These are phyloP conservation scores for Cyberlindnera meyerae DNA, from an alignment of 805 yeast species.

Conservation along the genomic window DNA sequence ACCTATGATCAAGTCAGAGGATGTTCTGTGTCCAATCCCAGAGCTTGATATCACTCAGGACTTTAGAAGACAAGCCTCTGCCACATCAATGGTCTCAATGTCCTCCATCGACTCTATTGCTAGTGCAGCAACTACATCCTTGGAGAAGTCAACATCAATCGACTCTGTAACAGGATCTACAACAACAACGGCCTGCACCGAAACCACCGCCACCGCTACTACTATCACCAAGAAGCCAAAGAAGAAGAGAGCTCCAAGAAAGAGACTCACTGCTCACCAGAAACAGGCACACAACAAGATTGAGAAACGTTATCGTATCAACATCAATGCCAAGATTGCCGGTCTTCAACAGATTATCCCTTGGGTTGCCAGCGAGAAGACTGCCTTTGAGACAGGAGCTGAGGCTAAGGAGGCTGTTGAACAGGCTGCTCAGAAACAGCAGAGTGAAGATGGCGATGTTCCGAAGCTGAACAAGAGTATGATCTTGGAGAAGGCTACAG, in stretches of 20 bases:
- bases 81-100: slow-evolving; percentile 13
- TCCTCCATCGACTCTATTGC: slow-evolving; percentile 4
- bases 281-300: slow-evolving; percentile 70
- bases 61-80: slow-evolving; percentile 10
- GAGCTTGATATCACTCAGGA: slow-evolving; percentile 6
- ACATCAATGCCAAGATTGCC: slow-evolving; percentile 67
- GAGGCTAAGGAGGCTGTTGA: too few species aligned
- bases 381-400: slow-evolving; percentile 49
- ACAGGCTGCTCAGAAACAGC: slow-evolving; percentile 12
- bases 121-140: slow-evolving; percentile 2
- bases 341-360: slow-evolving; percentile 64
- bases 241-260: slow-evolving; percentile 47
- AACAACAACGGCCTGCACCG: slow-evolving; percentile 2
- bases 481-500: slow-evolving; percentile 65
- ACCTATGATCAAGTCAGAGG: slow-evolving; percentile 28
- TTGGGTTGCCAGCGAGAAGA: slow-evolving; percentile 56
- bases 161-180: too few species aligned
- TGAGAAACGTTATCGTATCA: slow-evolving; percentile 66
- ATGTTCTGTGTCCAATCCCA: not conserved
- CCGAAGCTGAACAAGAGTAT: slow-evolving; percentile 58
- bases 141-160: too few species aligned
- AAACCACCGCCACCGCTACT: too few species aligned
- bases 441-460: slow-evolving; percentile 14
- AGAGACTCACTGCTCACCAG: slow-evolving; percentile 53
- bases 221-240: slow-evolving; percentile 28